Conservation (phyloP, 345 rosid species). For the Noccaea bulbosa region DNA sequence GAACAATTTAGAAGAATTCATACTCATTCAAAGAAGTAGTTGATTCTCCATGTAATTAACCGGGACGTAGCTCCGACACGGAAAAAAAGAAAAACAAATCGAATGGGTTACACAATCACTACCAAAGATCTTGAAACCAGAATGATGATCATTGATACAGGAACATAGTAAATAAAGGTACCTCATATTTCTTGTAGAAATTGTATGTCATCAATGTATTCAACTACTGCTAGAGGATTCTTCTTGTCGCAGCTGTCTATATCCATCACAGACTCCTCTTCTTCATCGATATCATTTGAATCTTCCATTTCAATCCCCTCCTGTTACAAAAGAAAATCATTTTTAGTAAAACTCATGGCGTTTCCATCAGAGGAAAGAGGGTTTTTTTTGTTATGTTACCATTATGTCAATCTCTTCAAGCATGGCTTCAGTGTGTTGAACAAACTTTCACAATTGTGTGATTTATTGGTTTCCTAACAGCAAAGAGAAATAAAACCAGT, state of each 20-base stretch:
- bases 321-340: constrained; percentile 42
- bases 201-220: constrained; percentile 75
- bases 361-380: background rate
- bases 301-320: constrained; percentile 93
- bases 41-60: constrained; percentile 77
- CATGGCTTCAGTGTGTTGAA: constrained; percentile 90
- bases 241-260: constrained; percentile 73
- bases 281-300: constrained; percentile 31
- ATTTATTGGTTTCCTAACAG: constrained; percentile 57
- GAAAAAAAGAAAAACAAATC: constrained; percentile 15
- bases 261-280: constrained; percentile 60
- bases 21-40: background rate
- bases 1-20: too few species aligned
- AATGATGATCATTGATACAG: background rate
- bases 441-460: constrained; percentile 38
- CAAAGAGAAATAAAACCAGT: background rate
- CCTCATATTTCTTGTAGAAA: constrained; percentile 84
- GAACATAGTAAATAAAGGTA: constrained; percentile 31
- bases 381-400: constrained; percentile 48
- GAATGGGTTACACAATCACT: constrained; percentile 2
- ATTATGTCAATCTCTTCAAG: constrained; percentile 82
- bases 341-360: background rate
- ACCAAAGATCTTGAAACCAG: constrained; percentile 1
- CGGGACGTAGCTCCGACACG: constrained; percentile 62
- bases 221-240: constrained; percentile 79